Percentiles rank a stretch among this genome's conserved stretches.
These are phyloP conservation scores for Alternaria sp. DNA, from an alignment of 2,329 filamentous ascomycete genomes.

Conservation along the genomic window DNA sequence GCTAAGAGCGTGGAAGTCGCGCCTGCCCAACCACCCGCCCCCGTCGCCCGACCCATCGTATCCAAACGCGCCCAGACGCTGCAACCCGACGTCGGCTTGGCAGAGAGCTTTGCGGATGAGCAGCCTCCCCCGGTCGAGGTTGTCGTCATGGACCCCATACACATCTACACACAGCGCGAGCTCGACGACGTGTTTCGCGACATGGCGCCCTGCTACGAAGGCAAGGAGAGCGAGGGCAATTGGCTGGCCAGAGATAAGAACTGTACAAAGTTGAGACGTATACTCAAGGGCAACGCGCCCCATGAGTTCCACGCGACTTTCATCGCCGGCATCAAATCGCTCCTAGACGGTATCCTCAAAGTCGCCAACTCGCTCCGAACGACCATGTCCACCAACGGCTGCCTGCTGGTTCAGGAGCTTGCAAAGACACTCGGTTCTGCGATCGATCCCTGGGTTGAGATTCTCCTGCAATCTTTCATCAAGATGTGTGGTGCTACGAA, in stretches of 20 bases:
- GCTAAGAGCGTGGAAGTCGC: slow-evolving; percentile 32
- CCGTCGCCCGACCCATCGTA: slow-evolving; percentile 32
- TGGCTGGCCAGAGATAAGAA: slow-evolving; percentile 88
- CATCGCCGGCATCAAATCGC: slow-evolving; percentile 70
- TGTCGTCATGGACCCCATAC: slow-evolving; percentile 78
- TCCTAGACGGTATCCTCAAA: slow-evolving; percentile 90
- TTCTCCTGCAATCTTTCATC: slow-evolving; percentile 86
- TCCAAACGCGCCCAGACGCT: slow-evolving; percentile 44
- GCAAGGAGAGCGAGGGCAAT: slow-evolving; percentile 87
- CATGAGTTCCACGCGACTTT: slow-evolving; percentile 77
- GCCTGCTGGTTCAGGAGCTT: slow-evolving; percentile 82
- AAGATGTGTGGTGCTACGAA: slow-evolving; percentile 91
- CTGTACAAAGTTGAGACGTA: slow-evolving; percentile 74
- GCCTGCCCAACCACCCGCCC: slow-evolving; percentile 29
- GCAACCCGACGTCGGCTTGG: slow-evolving; percentile 53
- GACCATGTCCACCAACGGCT: slow-evolving; percentile 87
- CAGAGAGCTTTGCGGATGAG: slow-evolving; percentile 55
- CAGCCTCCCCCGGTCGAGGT: slow-evolving; percentile 68
- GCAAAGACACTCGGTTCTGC: slow-evolving; percentile 76
- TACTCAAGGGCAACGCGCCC: slow-evolving; percentile 84
- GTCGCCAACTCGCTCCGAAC: slow-evolving; percentile 82
- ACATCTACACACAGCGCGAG: slow-evolving; percentile 83
- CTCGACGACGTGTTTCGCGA: slow-evolving; percentile 85
- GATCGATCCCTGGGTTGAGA: slow-evolving; percentile 87
- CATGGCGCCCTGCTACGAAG: slow-evolving; percentile 84